Evolutionary conservation across 495 filamentous ascomycete species (phyloP).

Genomic region (Talaromyces ruber): DNA sequence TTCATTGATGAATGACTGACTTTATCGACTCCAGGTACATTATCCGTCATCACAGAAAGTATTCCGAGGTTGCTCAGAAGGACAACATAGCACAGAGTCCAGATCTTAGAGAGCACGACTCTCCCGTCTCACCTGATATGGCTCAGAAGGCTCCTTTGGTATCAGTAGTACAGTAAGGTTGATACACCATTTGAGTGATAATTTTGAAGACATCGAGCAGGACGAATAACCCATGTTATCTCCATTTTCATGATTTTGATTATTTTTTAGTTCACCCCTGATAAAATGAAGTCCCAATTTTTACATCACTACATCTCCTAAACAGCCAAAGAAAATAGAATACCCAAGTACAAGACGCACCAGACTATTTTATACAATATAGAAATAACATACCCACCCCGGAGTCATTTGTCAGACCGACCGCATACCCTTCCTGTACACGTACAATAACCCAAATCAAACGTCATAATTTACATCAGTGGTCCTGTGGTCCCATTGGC

Average conservation of each 20-base stretch:
- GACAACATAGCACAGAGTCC: background rate
- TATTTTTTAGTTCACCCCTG: background rate
- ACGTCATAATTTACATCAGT: background rate
- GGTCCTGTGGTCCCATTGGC: background rate
- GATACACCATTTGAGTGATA: background rate
- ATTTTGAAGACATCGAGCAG: background rate
- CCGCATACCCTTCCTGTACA: background rate
- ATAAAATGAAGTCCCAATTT: no score
- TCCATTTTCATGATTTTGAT: background rate
- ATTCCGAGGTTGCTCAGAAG: conserved; percentile 1
- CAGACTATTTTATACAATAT: background rate
- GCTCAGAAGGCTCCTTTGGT: background rate
- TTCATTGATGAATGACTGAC: background rate
- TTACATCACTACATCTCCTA: no score
- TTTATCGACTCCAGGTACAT: background rate
- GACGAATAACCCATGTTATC: background rate
- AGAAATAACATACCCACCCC: background rate
- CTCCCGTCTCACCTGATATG: background rate
- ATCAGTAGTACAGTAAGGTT: background rate
- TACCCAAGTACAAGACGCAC: no score
- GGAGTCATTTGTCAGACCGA: background rate
- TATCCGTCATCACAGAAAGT: background rate
- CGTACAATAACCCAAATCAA: background rate
- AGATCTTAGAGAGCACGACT: background rate
- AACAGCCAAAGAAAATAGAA: no score